Conservation (phyloP, 2,329 filamentous ascomycete species). For the Colletotrichum godetiae region DNA sequence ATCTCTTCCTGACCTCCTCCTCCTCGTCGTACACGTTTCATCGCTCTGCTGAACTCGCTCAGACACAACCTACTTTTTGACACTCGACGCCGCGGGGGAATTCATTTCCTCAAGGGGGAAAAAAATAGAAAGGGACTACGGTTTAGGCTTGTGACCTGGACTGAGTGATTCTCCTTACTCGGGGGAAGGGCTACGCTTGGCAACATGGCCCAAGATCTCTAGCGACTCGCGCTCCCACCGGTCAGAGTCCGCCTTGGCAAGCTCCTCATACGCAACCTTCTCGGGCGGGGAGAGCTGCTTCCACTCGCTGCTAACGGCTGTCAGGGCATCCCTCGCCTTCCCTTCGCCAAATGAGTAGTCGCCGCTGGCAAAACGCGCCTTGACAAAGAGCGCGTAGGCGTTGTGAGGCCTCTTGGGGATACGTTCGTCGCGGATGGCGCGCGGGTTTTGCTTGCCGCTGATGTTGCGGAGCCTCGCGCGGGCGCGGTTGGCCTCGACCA, state of each 20-base stretch:
- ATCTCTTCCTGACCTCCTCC: not conserved
- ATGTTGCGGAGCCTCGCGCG: slow-evolving; percentile 54
- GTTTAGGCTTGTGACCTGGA: not conserved
- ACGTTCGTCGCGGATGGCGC: slow-evolving; percentile 58
- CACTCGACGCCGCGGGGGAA: not conserved
- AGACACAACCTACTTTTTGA: not conserved
- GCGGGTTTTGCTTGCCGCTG: slow-evolving; percentile 38
- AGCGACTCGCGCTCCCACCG: slow-evolving; percentile 46
- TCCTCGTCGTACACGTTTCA: slow-evolving; percentile 1
- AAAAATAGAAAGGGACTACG: not conserved
- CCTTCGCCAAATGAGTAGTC: slow-evolving; percentile 30
- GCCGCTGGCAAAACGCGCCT: slow-evolving; percentile 49
- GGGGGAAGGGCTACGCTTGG: not conserved
- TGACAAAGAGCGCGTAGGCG: slow-evolving; percentile 51
- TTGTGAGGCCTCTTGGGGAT: slow-evolving; percentile 52
- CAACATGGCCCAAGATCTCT: slow-evolving; percentile 37
- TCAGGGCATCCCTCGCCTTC: slow-evolving; percentile 33
- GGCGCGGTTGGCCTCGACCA: slow-evolving; percentile 59
- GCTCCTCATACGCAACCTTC: slow-evolving; percentile 53
- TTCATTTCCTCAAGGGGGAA: not conserved
- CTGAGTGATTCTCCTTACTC: not conserved
- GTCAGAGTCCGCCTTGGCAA: slow-evolving; percentile 42
- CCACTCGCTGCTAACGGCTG: slow-evolving; percentile 54
- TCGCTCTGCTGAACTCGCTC: not conserved
- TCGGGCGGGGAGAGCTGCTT: slow-evolving; percentile 52